Evolutionary conservation across 768 basidiomycete species (phyloP).

Genomic region (Rhizopogon roseolus): DNA sequence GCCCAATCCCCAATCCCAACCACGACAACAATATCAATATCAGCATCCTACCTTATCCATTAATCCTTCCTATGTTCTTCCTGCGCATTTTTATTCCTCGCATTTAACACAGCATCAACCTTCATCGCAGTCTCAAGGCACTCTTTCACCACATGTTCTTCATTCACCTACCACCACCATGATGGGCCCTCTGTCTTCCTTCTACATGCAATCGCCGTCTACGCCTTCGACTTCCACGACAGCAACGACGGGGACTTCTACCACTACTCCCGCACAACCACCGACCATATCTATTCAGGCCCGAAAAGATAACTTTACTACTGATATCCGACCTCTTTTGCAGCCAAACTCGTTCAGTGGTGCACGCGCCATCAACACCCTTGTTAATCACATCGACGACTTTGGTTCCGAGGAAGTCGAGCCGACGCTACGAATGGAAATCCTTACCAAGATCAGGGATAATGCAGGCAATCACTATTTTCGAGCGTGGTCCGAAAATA

Average conservation of each 20-base stretch:
- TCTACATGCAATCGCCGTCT: slow-evolving; percentile 27
- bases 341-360: slow-evolving; percentile 59
- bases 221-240: slow-evolving; percentile 17
- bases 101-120: slow-evolving; percentile 19
- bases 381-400: slow-evolving; percentile 54
- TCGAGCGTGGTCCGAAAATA: slow-evolving; percentile 81
- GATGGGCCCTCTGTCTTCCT: slow-evolving; percentile 30
- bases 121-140: slow-evolving; percentile 45
- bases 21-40: slow-evolving; percentile 35
- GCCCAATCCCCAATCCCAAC: slow-evolving; percentile 26
- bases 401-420: slow-evolving; percentile 66
- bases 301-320: slow-evolving; percentile 49
- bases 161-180: slow-evolving; percentile 47
- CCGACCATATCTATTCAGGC: slow-evolving; percentile 42
- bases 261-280: slow-evolving; percentile 20
- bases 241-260: slow-evolving; percentile 12
- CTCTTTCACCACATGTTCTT: slow-evolving; percentile 66
- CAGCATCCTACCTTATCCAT: slow-evolving; percentile 38
- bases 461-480: slow-evolving; percentile 84
- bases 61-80: slow-evolving; percentile 33
- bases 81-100: slow-evolving; percentile 30
- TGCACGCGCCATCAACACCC: slow-evolving; percentile 59
- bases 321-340: slow-evolving; percentile 51
- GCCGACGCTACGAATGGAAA: slow-evolving; percentile 59
- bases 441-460: slow-evolving; percentile 77